Conservation (phyloP, 2,329 filamentous ascomycete genomes). For the Fusarium robinianum region DNA sequence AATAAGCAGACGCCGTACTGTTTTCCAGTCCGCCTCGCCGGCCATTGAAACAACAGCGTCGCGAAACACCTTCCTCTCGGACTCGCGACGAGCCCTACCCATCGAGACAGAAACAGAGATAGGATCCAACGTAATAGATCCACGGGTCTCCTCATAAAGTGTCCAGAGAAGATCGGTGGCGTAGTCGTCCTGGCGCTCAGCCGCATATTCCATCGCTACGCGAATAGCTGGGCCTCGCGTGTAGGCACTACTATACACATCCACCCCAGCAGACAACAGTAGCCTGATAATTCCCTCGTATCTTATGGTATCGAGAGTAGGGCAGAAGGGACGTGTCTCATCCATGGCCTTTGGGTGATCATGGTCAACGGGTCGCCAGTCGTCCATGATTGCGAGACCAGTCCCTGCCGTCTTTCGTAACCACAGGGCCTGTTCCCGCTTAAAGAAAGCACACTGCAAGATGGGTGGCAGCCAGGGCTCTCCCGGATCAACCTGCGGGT, state of each 20-base stretch:
- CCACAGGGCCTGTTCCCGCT: constrained; percentile 22
- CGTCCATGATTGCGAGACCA: background rate
- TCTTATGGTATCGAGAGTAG: constrained; percentile 2
- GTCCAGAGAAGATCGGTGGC: constrained; percentile 10
- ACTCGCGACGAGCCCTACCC: constrained; percentile 15
- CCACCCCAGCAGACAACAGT: constrained; percentile 16
- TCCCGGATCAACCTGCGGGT: background rate
- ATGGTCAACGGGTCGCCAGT: background rate
- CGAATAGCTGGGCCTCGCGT: constrained; percentile 3
- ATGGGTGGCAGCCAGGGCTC: constrained; percentile 27
- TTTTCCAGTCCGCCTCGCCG: constrained; percentile 9
- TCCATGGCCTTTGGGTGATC: background rate
- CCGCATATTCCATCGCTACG: constrained; percentile 18
- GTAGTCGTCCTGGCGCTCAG: constrained; percentile 16
- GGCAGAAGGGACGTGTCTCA: background rate
- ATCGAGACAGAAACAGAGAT: constrained; percentile 1
- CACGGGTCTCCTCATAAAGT: constrained; percentile 3
- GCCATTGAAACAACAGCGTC: constrained; percentile 1
- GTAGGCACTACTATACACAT: background rate
- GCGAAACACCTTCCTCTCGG: constrained; percentile 9
- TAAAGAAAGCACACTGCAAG: constrained; percentile 23
- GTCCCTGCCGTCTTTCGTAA: background rate
- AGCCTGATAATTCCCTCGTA: constrained; percentile 19
- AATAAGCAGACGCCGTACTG: constrained; percentile 6
- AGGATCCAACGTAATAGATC: background rate